A percentile compares a stretch with the other conserved stretches of the same genome.
phyloP scores from a whole-genome alignment of 2,329 filamentous ascomycete species.

The Penicillium italicum region DNA sequence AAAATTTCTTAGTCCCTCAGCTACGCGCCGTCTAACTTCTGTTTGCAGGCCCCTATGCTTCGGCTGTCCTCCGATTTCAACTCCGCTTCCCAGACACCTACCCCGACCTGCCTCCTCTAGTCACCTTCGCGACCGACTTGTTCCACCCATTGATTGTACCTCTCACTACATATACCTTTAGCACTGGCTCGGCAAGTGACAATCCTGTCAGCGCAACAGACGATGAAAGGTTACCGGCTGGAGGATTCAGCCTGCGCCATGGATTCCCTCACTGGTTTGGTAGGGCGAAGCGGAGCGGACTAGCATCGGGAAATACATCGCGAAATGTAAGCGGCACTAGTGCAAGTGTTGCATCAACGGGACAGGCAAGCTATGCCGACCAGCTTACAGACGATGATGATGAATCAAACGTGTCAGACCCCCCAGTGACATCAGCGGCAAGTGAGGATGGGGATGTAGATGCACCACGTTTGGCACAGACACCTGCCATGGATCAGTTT shows the following conservation, averaged over 20 bases:
- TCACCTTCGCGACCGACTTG: conserved; percentile 87
- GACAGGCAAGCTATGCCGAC: background rate
- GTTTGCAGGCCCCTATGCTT: conserved; percentile 76
- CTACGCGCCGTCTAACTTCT: background rate
- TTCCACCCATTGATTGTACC: conserved; percentile 93
- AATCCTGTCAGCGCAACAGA: conserved; percentile 81
- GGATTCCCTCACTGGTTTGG: conserved; percentile 89
- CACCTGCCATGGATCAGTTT: conserved; percentile 18
- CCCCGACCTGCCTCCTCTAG: conserved; percentile 72
- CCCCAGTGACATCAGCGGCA: background rate
- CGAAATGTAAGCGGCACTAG: conserved; percentile 46
- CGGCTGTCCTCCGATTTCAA: conserved; percentile 83
- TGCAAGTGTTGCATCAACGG: background rate
- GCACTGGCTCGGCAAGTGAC: conserved; percentile 69
- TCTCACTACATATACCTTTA: conserved; percentile 90
- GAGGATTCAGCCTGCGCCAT: conserved; percentile 84
- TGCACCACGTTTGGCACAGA: conserved; percentile 5
- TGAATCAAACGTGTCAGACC: conserved; percentile 1
- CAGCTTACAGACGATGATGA: background rate
- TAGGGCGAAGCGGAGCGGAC: conserved; percentile 48
- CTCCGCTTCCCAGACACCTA: conserved; percentile 82
- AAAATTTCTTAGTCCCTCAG: background rate
- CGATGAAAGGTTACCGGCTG: conserved; percentile 77
- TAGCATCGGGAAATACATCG: conserved; percentile 35
- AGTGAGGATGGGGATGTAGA: background rate